Evolutionary conservation across 2,329 filamentous ascomycete species (phyloP).

Genomic region (Fusarium foetens): DNA sequence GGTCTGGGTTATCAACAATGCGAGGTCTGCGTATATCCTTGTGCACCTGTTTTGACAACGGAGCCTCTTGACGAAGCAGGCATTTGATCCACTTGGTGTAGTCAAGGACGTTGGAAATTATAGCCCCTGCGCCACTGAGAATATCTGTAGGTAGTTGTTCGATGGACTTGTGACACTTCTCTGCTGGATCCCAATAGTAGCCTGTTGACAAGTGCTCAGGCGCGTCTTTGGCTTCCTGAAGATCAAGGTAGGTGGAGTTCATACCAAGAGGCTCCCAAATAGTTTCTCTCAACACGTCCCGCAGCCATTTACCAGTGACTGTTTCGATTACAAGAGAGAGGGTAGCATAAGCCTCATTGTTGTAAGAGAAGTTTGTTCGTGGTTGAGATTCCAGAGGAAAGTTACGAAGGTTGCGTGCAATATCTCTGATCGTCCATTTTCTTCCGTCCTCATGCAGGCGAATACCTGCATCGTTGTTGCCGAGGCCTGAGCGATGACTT

Average conservation of each 20-base stretch:
- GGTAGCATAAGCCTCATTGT: slow-evolving; percentile 61
- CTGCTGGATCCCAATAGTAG: slow-evolving; percentile 53
- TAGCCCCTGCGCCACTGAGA: slow-evolving; percentile 53
- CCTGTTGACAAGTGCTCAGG: slow-evolving; percentile 52
- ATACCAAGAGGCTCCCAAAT: slow-evolving; percentile 61
- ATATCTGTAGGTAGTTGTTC: slow-evolving; percentile 39
- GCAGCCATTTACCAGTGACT: slow-evolving; percentile 51
- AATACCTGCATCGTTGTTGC: slow-evolving; percentile 52
- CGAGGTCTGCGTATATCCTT: slow-evolving; percentile 46
- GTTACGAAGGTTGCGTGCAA: slow-evolving; percentile 57
- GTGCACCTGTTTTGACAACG: slow-evolving; percentile 42
- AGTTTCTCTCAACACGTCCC: slow-evolving; percentile 52
- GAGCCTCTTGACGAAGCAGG: slow-evolving; percentile 50
- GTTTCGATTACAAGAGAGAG: slow-evolving; percentile 59
- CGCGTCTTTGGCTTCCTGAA: slow-evolving; percentile 41
- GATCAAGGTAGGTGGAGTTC: slow-evolving; percentile 53
- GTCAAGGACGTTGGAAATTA: slow-evolving; percentile 60
- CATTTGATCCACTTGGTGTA: slow-evolving; percentile 63
- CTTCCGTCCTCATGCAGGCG: slow-evolving; percentile 49
- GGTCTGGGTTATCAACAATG: slow-evolving; percentile 45
- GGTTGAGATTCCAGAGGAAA: slow-evolving; percentile 57
- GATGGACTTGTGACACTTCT: slow-evolving; percentile 35
- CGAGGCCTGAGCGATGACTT: slow-evolving; percentile 62
- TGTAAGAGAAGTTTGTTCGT: slow-evolving; percentile 59
- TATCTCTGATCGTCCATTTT: slow-evolving; percentile 47